A percentile compares a stretch with the other conserved stretches of the same genome.
phyloP scores from a whole-genome alignment of 176 grass and related monocot species.

The Sorghum bicolor region DNA sequence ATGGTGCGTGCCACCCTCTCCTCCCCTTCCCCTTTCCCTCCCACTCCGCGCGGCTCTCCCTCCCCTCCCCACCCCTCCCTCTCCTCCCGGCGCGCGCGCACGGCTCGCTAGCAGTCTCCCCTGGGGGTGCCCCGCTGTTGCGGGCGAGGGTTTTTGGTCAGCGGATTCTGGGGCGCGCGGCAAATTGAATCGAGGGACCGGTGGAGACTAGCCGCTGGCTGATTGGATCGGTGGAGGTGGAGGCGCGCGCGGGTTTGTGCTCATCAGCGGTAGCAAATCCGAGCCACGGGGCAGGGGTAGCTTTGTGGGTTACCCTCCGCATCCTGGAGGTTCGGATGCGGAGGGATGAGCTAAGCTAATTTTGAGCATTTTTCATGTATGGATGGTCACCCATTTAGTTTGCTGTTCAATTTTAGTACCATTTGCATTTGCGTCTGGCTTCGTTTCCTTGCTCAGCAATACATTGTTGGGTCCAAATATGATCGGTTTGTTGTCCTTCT shows the following conservation, averaged over 20 bases:
- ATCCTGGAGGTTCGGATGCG: not conserved
- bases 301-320: not conserved
- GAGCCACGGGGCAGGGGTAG: not conserved
- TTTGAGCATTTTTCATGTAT: not conserved
- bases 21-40: not conserved
- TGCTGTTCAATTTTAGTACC: not conserved
- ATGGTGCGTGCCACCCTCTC: slow-evolving; percentile 49
- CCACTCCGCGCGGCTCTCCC: not conserved
- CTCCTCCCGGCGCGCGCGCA: not conserved
- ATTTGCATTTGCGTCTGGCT: not conserved
- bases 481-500: slow-evolving; percentile 12
- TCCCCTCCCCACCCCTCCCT: not conserved
- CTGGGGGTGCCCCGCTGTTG: not conserved
- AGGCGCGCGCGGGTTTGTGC: not conserved
- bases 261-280: not conserved
- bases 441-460: not conserved
- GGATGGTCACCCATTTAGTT: not conserved
- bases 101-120: not conserved
- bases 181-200: not conserved
- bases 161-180: not conserved
- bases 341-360: not conserved
- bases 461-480: not conserved
- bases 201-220: not conserved
- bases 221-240: not conserved
- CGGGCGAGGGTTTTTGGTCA: not conserved